Percentiles rank a stretch among this genome's conserved stretches.
phyloP scores from a whole-genome alignment of 495 filamentous ascomycete species.

The Cercophora newfieldiana region DNA sequence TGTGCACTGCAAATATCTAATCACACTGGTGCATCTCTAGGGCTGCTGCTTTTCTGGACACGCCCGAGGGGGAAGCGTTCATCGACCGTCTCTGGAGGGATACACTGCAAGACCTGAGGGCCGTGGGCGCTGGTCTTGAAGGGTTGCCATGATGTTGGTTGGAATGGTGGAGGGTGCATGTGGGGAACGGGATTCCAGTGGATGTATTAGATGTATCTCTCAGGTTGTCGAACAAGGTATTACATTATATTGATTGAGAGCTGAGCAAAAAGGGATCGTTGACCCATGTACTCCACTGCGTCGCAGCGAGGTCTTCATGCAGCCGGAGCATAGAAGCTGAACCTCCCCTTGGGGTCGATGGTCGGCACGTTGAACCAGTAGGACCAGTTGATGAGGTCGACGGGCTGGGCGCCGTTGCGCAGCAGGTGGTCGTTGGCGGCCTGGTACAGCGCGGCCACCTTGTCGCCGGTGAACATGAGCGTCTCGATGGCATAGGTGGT shows the following conservation, averaged over 20 bases:
- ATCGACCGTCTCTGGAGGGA: constrained; percentile 8
- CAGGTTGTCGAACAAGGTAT: too few relatives aligned
- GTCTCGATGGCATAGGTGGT: constrained; percentile 46
- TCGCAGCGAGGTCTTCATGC: neutral
- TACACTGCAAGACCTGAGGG: neutral
- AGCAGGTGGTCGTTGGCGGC: constrained; percentile 45
- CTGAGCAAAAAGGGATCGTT: too few relatives aligned
- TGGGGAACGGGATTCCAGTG: too few relatives aligned
- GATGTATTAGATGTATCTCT: too few relatives aligned
- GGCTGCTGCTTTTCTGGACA: neutral
- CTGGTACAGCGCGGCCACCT: constrained; percentile 51
- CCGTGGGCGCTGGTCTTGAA: neutral
- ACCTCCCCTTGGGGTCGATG: constrained; percentile 50
- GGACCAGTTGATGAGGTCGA: constrained; percentile 50
- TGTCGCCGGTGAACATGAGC: constrained; percentile 47
- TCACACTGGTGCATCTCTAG: neutral
- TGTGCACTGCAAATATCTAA: neutral
- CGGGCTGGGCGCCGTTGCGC: constrained; percentile 42
- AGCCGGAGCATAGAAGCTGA: constrained; percentile 28
- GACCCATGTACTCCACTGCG: too few relatives aligned
- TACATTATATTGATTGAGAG: too few relatives aligned
- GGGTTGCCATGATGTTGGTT: neutral
- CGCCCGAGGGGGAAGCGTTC: neutral
- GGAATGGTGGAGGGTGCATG: too few relatives aligned
- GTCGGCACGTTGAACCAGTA: constrained; percentile 50